These are phyloP conservation scores for Magnaporthiopsis poae DNA, from an alignment of 2,329 filamentous ascomycete species.

Conservation along the genomic window DNA sequence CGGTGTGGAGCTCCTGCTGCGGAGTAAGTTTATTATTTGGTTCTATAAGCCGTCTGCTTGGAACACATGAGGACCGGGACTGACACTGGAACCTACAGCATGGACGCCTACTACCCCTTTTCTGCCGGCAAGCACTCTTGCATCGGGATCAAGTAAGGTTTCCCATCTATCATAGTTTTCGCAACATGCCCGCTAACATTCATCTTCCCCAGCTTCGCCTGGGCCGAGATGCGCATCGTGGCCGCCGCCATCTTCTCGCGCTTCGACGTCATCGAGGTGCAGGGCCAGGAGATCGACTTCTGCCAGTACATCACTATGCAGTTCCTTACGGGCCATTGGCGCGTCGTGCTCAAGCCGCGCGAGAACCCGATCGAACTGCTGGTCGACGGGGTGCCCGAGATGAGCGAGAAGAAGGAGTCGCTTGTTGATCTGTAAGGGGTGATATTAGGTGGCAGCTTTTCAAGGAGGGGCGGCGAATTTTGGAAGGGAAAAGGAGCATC, in stretches of 20 bases:
- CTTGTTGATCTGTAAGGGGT: not conserved
- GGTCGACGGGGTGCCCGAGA: not conserved
- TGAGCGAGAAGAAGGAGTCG: not conserved
- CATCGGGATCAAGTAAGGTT: constrained; percentile 17
- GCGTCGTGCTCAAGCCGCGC: not conserved
- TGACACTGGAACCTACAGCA: not conserved
- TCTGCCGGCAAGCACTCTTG: constrained; percentile 18
- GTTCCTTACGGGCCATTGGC: constrained; percentile 19
- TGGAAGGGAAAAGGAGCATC: too few relatives aligned
- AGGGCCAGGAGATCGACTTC: constrained; percentile 16
- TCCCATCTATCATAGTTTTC: too few relatives aligned
- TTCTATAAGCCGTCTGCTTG: too few relatives aligned
- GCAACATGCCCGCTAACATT: not conserved
- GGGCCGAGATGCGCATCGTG: constrained; percentile 19
- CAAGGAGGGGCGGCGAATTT: too few relatives aligned
- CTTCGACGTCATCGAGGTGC: constrained; percentile 16
- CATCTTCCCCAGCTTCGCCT: constrained; percentile 13
- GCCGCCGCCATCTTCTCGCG: constrained; percentile 16
- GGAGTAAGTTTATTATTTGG: not conserved
- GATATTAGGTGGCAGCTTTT: too few relatives aligned
- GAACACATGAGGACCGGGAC: not conserved
- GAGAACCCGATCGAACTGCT: not conserved
- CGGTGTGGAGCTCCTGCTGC: not conserved
- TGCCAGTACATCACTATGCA: constrained; percentile 19
- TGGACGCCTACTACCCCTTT: constrained; percentile 5